Conservation (phyloP, 306 rosid species). For the Vigna reflexopilosa region DNA sequence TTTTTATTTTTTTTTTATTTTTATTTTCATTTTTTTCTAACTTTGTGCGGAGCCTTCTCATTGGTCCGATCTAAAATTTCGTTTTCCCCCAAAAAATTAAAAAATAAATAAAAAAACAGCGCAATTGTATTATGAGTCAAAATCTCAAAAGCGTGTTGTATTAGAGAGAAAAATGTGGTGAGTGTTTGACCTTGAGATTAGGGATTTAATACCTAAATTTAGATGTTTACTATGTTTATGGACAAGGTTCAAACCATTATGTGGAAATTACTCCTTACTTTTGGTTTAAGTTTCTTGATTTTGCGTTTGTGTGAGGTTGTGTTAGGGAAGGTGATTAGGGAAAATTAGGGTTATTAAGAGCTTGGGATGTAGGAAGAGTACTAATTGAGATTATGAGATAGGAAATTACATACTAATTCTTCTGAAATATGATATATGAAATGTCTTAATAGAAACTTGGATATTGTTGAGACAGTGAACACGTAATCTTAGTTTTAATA, state of each 20-base stretch:
- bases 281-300: constrained; percentile 18
- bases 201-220: constrained; percentile 50
- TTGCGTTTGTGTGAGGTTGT: not conserved
- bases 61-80: constrained; percentile 69
- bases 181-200: constrained; percentile 66
- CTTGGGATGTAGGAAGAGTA: too few species aligned
- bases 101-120: constrained; percentile 6
- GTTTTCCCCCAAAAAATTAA: constrained; percentile 40
- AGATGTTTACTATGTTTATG: constrained; percentile 52
- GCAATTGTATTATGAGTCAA: constrained; percentile 39
- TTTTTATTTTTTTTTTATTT: constrained; percentile 1
- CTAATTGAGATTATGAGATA: too few species aligned
- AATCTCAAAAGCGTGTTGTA: constrained; percentile 65
- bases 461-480: too few species aligned
- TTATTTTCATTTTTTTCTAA: constrained; percentile 32
- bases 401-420: too few species aligned
- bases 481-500: too few species aligned
- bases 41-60: constrained; percentile 49
- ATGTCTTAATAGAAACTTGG: too few species aligned
- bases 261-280: constrained; percentile 39
- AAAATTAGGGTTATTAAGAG: not conserved
- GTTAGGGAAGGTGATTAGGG: not conserved
- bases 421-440: too few species aligned
- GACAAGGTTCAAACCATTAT: constrained; percentile 41
- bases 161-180: constrained; percentile 45